These are phyloP conservation scores for Botrytis pseudocinerea DNA, from an alignment of 2,329 filamentous ascomycete genomes.

Conservation along the genomic window DNA sequence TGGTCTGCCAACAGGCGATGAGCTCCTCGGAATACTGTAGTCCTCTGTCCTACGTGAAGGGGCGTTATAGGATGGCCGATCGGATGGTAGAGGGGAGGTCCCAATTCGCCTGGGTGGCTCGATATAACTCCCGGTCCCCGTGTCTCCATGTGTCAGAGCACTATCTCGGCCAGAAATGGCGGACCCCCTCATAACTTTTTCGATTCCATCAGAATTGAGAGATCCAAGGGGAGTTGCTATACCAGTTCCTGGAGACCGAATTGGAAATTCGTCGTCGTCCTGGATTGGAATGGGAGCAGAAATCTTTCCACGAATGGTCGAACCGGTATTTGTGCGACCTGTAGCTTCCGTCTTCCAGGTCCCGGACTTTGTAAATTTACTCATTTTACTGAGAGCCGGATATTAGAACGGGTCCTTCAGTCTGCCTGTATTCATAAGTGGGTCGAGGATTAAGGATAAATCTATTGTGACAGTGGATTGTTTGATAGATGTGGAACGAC, in stretches of 20 bases:
- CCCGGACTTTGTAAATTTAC: constrained; percentile 33
- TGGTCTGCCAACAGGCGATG: constrained; percentile 38
- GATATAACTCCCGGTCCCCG: constrained; percentile 15
- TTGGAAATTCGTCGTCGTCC: constrained; percentile 57
- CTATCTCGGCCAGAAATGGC: constrained; percentile 22
- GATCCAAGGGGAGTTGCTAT: constrained; percentile 42
- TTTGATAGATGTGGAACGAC: constrained; percentile 10
- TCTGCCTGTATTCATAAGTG: constrained; percentile 23
- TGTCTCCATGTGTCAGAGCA: constrained; percentile 27
- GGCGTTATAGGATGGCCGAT: constrained; percentile 28
- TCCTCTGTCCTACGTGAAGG: constrained; percentile 25
- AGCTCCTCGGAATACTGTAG: background rate
- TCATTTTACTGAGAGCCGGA: constrained; percentile 32
- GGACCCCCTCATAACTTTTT: constrained; percentile 20
- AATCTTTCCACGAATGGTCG: constrained; percentile 56
- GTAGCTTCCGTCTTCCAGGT: constrained; percentile 33
- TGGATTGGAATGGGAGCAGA: constrained; percentile 61
- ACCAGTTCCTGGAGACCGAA: constrained; percentile 47
- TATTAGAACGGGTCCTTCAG: background rate
- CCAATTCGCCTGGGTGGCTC: constrained; percentile 18
- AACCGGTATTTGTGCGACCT: constrained; percentile 43
- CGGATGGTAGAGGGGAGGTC: constrained; percentile 18
- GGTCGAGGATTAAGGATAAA: constrained; percentile 28
- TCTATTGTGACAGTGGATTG: constrained; percentile 15
- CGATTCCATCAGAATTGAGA: constrained; percentile 24